Conservation (phyloP, 1,284 basidiomycete genomes). For the Trichosporon ovoides region DNA sequence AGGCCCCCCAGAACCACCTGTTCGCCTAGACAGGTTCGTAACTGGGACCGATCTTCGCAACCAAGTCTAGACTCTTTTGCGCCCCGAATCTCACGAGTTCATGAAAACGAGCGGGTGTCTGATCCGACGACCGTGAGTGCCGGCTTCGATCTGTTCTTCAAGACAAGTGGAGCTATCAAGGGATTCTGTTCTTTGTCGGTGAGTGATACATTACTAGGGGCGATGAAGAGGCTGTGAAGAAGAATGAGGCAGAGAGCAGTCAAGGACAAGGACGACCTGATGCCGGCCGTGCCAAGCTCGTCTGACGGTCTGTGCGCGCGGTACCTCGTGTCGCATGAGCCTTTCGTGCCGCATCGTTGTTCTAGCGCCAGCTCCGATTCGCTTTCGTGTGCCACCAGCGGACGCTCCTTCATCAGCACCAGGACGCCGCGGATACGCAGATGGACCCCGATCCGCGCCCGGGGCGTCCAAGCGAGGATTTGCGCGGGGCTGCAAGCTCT, state of each 20-base stretch:
- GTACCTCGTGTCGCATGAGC: background rate
- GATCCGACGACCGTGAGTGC: constrained; percentile 3
- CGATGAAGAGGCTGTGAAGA: background rate
- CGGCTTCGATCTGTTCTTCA: constrained; percentile 1
- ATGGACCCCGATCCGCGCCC: background rate
- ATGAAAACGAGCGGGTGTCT: constrained; percentile 1
- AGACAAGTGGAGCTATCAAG: no score
- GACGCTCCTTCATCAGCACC: background rate
- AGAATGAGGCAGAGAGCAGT: background rate
- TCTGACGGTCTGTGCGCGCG: background rate
- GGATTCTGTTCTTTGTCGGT: no score
- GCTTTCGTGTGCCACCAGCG: background rate
- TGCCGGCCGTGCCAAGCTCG: background rate
- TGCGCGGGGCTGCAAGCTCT: background rate
- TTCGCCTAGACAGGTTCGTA: background rate
- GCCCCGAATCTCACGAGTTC: background rate
- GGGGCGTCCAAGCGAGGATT: background rate
- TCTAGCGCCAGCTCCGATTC: background rate
- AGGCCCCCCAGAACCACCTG: background rate
- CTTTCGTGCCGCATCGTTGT: background rate
- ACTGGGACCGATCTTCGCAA: background rate
- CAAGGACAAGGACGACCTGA: background rate
- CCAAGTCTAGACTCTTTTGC: background rate
- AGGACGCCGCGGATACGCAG: background rate
- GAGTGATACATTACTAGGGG: background rate